phyloP scores from a whole-genome alignment of 768 basidiomycete species.

The Leucocoprinus birnbaumii region DNA sequence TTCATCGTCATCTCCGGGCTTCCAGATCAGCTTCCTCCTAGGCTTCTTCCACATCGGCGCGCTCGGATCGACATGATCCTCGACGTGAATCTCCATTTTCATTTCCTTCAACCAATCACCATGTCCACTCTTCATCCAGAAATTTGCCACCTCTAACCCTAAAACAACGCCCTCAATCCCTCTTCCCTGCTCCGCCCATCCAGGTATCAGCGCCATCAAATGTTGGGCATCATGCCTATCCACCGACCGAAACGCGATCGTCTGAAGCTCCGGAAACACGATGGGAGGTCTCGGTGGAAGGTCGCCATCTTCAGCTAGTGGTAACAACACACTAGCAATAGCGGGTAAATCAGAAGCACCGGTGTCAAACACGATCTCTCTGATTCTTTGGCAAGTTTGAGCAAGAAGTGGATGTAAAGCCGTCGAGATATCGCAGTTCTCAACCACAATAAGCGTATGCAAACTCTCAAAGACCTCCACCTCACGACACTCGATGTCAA shows the following conservation, averaged over 20 bases:
- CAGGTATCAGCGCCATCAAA: slow-evolving; percentile 5
- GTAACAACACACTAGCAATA: slow-evolving; percentile 7
- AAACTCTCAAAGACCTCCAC: neutral
- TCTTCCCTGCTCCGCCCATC: slow-evolving; percentile 2
- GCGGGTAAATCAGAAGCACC: slow-evolving; percentile 7
- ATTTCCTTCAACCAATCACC: slow-evolving; percentile 6
- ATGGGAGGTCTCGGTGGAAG: slow-evolving; percentile 4
- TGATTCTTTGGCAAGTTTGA: neutral
- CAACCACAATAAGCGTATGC: slow-evolving; percentile 3
- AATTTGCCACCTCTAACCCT: neutral
- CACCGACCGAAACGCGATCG: slow-evolving; percentile 4
- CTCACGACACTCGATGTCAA: slow-evolving; percentile 6
- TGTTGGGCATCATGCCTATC: slow-evolving; percentile 8
- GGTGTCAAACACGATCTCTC: slow-evolving; percentile 10
- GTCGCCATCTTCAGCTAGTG: neutral
- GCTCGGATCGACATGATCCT: neutral
- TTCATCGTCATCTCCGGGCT: neutral
- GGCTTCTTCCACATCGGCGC: slow-evolving; percentile 2
- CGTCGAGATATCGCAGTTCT: slow-evolving; percentile 8
- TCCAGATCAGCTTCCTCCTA: neutral
- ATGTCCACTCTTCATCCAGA: slow-evolving; percentile 8
- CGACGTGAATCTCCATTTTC: neutral
- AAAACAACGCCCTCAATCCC: slow-evolving; percentile 2
- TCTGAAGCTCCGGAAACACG: slow-evolving; percentile 2
- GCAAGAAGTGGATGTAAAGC: neutral